Percentiles rank a stretch among this genome's conserved stretches.
Evolutionary conservation across 306 rosid genomes (phyloP).

Genomic region (Quercus robur): DNA sequence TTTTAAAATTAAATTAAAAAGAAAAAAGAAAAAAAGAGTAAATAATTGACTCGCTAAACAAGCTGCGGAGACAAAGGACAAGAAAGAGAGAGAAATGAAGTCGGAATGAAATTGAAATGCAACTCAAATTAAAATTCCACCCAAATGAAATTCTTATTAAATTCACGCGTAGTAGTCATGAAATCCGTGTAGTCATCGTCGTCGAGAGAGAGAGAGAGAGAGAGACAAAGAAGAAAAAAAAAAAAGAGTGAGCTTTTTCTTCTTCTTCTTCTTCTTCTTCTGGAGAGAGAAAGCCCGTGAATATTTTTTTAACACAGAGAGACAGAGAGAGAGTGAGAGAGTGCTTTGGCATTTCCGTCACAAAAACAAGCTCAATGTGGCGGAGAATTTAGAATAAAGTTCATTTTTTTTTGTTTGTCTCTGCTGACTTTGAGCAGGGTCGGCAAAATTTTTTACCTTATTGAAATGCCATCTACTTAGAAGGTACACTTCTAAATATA

Average conservation of each 20-base stretch:
- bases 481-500: background rate
- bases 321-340: constrained; percentile 34
- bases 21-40: background rate
- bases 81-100: constrained; percentile 43
- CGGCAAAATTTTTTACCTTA: background rate
- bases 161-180: constrained; percentile 81
- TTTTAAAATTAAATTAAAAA: background rate
- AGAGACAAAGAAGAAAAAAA: background rate
- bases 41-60: constrained; percentile 10
- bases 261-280: background rate
- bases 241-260: constrained; percentile 18
- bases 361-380: constrained; percentile 27
- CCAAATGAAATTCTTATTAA: constrained; percentile 58
- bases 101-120: constrained; percentile 99
- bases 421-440: constrained; percentile 1
- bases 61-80: constrained; percentile 31
- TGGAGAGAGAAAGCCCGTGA: constrained; percentile 20
- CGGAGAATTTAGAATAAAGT: background rate
- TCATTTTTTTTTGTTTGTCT: background rate
- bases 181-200: constrained; percentile 72
- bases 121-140: constrained; percentile 49
- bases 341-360: constrained; percentile 72
- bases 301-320: background rate
- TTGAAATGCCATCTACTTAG: constrained; percentile 2
- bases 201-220: constrained; percentile 35